A percentile compares a stretch with the other conserved stretches of the same genome.
phyloP scores from a whole-genome alignment of 306 rosid species.

The cucumber (Cucumis sativus) region Cucumber_9930_V3 NC_026659.2:27985001-27985500 shows the following conservation, averaged over 20 bases:
- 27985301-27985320: too few species aligned
- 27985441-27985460: neutral
- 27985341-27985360: neutral
- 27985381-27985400: neutral
- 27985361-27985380: neutral
- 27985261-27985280: neutral
- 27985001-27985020: neutral
- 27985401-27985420: neutral
- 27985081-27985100: slow-evolving; percentile 66
- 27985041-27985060: neutral
- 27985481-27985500: neutral
- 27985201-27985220: neutral
- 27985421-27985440: neutral
- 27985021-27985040: neutral
- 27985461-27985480: neutral
- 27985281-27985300: too few species aligned
- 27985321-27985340: neutral
- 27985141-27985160: slow-evolving; percentile 56
- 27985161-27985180: slow-evolving; percentile 35
- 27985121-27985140: slow-evolving; percentile 43
- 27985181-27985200: neutral
- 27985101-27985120: slow-evolving; percentile 44
- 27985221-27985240: neutral
- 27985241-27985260: neutral
- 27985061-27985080: slow-evolving; percentile 13